These are phyloP conservation scores for Trichoderma sp. DNA, from an alignment of 2,329 filamentous ascomycete species.

Conservation along the genomic window DNA sequence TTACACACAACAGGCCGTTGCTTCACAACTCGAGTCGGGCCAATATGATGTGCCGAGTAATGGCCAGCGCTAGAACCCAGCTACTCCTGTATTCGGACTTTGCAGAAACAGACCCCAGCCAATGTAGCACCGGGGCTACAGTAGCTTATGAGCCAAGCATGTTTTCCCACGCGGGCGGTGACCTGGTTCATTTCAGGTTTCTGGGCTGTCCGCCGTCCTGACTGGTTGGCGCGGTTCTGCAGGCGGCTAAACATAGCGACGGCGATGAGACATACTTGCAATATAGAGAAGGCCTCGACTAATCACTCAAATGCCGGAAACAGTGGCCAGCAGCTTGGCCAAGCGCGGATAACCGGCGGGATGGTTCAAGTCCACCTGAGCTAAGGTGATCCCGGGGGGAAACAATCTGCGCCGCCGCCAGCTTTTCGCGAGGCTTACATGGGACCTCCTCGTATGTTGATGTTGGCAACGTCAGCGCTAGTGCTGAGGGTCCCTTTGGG, in stretches of 20 bases:
- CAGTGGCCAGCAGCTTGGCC: neutral
- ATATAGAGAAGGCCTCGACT: neutral
- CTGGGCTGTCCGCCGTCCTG: neutral
- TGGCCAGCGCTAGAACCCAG: neutral
- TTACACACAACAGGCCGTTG: neutral
- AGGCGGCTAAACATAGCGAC: constrained; percentile 11
- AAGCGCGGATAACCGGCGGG: constrained; percentile 17
- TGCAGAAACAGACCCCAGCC: neutral
- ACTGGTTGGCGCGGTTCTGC: neutral
- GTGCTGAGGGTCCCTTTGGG: neutral
- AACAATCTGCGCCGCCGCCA: constrained; percentile 1
- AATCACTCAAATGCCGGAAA: constrained; percentile 9
- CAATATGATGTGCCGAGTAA: neutral
- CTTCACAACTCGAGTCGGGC: neutral
- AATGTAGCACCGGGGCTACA: neutral
- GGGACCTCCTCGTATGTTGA: constrained; percentile 2
- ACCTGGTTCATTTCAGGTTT: constrained; percentile 5
- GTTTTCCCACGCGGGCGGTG: neutral
- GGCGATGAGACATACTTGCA: no score
- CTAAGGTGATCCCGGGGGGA: constrained; percentile 4
- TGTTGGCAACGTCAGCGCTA: constrained; percentile 21
- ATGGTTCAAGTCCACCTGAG: neutral
- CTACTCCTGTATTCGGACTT: neutral
- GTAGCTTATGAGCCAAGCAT: neutral
- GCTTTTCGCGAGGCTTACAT: neutral